phyloP scores from a whole-genome alignment of 1,284 basidiomycete genomes.

The Cystobasidiaceae sp. region DNA sequence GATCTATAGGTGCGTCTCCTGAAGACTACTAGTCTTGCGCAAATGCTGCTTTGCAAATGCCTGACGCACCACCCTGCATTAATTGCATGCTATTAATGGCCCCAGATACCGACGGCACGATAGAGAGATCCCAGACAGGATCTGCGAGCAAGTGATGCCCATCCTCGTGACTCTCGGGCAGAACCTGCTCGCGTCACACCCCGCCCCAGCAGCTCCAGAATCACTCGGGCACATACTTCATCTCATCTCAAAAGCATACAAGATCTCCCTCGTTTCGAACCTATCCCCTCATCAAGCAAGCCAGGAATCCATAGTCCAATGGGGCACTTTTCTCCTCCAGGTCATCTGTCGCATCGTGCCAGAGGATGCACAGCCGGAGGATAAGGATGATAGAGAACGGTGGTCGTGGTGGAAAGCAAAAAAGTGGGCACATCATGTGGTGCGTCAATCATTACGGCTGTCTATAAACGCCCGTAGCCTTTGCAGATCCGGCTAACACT shows the following conservation, averaged over 20 bases:
- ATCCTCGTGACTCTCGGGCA: conserved; percentile 63
- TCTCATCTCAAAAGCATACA: conserved; percentile 75
- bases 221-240: conserved; percentile 67
- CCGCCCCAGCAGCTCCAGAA: conserved; percentile 57
- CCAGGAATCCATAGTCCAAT: conserved; percentile 65
- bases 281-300: conserved; percentile 63
- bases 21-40: not conserved
- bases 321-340: conserved; percentile 74
- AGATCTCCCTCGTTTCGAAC: conserved; percentile 65
- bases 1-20: conserved; percentile 56
- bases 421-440: conserved; percentile 75
- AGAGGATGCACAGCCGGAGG: conserved; percentile 58
- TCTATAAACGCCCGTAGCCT: not conserved
- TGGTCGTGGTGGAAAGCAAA: conserved; percentile 82
- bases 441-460: conserved; percentile 51
- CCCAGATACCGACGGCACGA: conserved; percentile 21
- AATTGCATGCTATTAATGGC: not conserved
- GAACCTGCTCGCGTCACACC: conserved; percentile 54
- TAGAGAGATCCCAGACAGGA: conserved; percentile 52
- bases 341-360: conserved; percentile 66
- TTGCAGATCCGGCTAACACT: not conserved
- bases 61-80: not conserved
- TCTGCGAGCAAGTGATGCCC: conserved; percentile 64
- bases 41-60: not conserved
- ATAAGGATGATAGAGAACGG: conserved; percentile 66